Conservation (phyloP, 345 rosid genomes). For the Dimocarpus longan region DNA sequence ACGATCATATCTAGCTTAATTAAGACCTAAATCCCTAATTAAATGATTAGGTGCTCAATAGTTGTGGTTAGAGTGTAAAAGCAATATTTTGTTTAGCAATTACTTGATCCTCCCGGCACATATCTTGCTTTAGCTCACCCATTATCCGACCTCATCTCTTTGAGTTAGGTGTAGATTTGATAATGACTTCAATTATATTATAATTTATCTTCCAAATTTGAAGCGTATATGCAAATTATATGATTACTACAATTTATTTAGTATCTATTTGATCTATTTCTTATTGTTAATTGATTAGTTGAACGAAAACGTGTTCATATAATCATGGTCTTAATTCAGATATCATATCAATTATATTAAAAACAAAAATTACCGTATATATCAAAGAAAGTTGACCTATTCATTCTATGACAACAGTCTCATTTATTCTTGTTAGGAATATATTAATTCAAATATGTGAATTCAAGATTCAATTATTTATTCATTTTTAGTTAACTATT, state of each 20-base stretch:
- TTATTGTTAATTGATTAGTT: not conserved
- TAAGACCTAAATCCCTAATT: not conserved
- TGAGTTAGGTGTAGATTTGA: constrained; percentile 39
- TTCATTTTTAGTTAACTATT: not conserved
- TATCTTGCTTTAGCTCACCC: constrained; percentile 14
- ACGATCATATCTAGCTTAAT: not conserved
- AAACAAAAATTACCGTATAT: too few relatives aligned
- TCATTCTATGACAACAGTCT: not conserved
- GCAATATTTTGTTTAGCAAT: constrained; percentile 30
- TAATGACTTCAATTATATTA: constrained; percentile 8
- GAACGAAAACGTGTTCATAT: not conserved
- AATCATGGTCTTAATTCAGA: not conserved
- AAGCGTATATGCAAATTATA: not conserved
- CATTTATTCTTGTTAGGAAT: not conserved
- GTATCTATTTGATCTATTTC: not conserved
- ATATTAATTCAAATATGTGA: not conserved
- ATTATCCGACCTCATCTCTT: not conserved
- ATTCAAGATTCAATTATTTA: too few relatives aligned
- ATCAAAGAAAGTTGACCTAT: not conserved
- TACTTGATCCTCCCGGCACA: constrained; percentile 40
- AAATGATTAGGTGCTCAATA: not conserved
- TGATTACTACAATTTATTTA: not conserved
- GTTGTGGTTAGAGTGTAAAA: not conserved
- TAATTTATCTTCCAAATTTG: not conserved
- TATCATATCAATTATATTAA: too few relatives aligned